These are phyloP conservation scores for Boletus vermiculosoides DNA, from an alignment of 768 basidiomycete species.

Conservation along the genomic window DNA sequence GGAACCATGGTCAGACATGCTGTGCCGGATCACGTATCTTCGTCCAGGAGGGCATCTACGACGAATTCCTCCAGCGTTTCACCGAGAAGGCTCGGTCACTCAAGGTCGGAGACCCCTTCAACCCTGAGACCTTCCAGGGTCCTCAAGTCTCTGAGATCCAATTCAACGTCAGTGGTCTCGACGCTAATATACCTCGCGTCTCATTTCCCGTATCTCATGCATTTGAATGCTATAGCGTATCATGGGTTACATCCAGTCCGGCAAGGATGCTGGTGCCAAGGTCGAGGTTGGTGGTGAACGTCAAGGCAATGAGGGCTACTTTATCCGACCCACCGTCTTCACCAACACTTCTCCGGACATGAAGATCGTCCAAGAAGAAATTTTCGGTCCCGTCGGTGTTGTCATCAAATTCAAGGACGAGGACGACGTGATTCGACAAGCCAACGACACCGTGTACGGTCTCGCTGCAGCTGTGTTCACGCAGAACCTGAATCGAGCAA, in stretches of 20 bases:
- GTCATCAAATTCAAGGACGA: constrained; percentile 74
- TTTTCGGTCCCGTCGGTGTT: constrained; percentile 79
- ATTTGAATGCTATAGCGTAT: constrained; percentile 53
- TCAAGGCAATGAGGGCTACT: constrained; percentile 62
- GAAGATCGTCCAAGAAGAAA: constrained; percentile 75
- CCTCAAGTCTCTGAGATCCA: constrained; percentile 78
- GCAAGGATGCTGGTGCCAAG: constrained; percentile 69
- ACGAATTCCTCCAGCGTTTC: constrained; percentile 65
- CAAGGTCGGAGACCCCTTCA: constrained; percentile 74
- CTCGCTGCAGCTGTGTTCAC: constrained; percentile 88
- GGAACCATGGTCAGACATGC: constrained; percentile 77
- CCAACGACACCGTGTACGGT: constrained; percentile 87
- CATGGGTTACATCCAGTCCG: constrained; percentile 74
- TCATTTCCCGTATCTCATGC: neutral
- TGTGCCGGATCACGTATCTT: constrained; percentile 80
- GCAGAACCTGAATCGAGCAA: constrained; percentile 69
- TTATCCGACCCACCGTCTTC: constrained; percentile 75
- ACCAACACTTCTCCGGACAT: constrained; percentile 63
- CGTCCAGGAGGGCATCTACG: constrained; percentile 78
- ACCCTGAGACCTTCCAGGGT: constrained; percentile 59
- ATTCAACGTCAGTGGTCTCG: constrained; percentile 53
- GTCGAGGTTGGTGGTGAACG: constrained; percentile 62
- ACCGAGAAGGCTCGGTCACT: constrained; percentile 50
- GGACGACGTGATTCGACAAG: constrained; percentile 63
- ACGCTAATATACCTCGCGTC: neutral